These are phyloP conservation scores for Backusella mclennaniae DNA, from an alignment of 192 early-diverging fungal species.

Conservation along the genomic window DNA sequence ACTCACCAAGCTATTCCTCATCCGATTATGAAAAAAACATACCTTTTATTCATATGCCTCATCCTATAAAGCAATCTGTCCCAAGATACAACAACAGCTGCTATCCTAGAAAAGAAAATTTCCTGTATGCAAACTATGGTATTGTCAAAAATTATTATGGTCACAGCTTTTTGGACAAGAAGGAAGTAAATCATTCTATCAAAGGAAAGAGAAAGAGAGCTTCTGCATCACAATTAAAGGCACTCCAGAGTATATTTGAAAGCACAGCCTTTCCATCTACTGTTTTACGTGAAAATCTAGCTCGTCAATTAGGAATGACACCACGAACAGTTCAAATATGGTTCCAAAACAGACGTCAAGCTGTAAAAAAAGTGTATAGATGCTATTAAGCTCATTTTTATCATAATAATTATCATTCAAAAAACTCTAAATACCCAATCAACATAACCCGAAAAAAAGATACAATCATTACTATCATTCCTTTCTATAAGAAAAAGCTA, in stretches of 20 bases:
- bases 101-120: not conserved
- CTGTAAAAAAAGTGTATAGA: conserved; percentile 10
- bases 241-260: conserved; percentile 10
- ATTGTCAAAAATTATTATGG: not conserved
- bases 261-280: conserved; percentile 9
- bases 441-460: not conserved
- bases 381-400: not conserved
- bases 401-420: not conserved
- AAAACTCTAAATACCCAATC: not conserved
- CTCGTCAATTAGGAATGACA: conserved; percentile 63
- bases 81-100: not conserved
- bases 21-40: not conserved
- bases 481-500: not conserved
- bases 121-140: not conserved
- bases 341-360: conserved; percentile 80
- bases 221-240: not conserved
- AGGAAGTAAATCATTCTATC: not conserved
- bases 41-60: not conserved
- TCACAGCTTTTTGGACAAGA: not conserved
- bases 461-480: not conserved
- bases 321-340: conserved; percentile 77
- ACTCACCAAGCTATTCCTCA: not conserved
- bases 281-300: conserved; percentile 22
- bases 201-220: conserved; percentile 9
- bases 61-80: not conserved